These are phyloP conservation scores for Selaginella tamariscina DNA, from an alignment of 75 land plant genomes.

Conservation along the genomic window DNA sequence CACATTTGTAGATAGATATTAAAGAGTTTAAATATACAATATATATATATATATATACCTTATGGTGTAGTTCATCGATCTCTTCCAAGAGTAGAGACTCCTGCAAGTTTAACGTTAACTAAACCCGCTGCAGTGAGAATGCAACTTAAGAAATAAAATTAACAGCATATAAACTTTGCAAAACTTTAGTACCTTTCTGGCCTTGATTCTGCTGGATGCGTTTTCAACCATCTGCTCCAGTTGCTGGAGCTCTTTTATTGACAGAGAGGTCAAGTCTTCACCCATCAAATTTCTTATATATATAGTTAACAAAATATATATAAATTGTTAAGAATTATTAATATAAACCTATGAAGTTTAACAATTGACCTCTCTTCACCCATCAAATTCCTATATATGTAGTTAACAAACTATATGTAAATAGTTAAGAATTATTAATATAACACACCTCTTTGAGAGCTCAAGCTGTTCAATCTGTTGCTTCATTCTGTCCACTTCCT, in stretches of 20 bases:
- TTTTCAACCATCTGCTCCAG: background rate
- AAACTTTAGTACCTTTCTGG: background rate
- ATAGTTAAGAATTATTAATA: too few relatives aligned
- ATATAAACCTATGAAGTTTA: too few relatives aligned
- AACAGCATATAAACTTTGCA: background rate
- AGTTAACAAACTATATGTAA: too few relatives aligned
- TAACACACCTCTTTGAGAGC: conserved; percentile 14
- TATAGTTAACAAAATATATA: too few relatives aligned
- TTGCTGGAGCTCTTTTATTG: background rate
- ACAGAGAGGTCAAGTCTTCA: background rate
- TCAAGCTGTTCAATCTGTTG: conserved; percentile 22
- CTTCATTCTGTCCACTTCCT: conserved; percentile 20
- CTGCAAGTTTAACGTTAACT: background rate
- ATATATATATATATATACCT: background rate
- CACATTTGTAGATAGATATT: background rate
- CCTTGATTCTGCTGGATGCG: background rate
- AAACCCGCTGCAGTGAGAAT: too few relatives aligned
- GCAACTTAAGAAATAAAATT: background rate
- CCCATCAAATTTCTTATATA: background rate
- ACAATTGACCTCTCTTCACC: too few relatives aligned
- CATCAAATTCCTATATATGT: too few relatives aligned
- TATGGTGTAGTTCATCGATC: background rate
- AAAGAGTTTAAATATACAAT: background rate
- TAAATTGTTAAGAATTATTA: too few relatives aligned
- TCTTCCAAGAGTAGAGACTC: background rate